Evolutionary conservation across 2,329 filamentous ascomycete species (phyloP), one percentile per base, ranked within the genome.

Genomic region (Aureobasidium sp.): DNA sequence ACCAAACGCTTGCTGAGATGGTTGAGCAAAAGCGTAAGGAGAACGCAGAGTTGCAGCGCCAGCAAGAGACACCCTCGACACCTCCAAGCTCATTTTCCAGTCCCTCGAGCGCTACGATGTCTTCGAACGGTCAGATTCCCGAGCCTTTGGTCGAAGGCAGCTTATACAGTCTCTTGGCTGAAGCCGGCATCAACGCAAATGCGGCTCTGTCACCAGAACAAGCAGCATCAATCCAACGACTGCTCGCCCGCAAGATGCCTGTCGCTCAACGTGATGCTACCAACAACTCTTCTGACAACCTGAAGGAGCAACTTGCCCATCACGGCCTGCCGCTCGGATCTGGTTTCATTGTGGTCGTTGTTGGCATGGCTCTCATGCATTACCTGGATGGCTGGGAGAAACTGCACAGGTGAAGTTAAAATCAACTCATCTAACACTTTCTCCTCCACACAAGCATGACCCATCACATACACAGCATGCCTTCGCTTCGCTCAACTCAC

Each of bases 1-100:
- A 88, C 60, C 87, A 88, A 72, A 88, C 87, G 1, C 76, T 99
- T 48, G 87, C 89, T 1, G 90, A 96, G 71, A 94, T 97, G 90
- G 86, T 97, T 13, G 81, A 90, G 67, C 87, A 88, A 66, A 88
- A 97, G 61, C 85, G 91, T 59, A 59, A 59, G 48, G 61, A 62
- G 25, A 50, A 62, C 27, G 61, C 61, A 27, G 53, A 59, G 25
- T 3, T 34, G 7, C 47, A 59, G n/a, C 53, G 47, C 14, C 44
- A 59, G 27, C 44, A 50, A 32, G 45, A 59, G 14, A n/a, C 39
- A 16, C n/a, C 11, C 3, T 37, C 53, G 10, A 32, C 27, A 5
- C 13, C 37, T 21, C 41, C 27, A 37, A 47, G 5, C 5, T 37
- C 32, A 7, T 37, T 21, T 3, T 37, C 32, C 14, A 27, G n/a